Evolutionary conservation across 1,284 basidiomycete genomes (phyloP).

Genomic region (Melampsora americana): DNA sequence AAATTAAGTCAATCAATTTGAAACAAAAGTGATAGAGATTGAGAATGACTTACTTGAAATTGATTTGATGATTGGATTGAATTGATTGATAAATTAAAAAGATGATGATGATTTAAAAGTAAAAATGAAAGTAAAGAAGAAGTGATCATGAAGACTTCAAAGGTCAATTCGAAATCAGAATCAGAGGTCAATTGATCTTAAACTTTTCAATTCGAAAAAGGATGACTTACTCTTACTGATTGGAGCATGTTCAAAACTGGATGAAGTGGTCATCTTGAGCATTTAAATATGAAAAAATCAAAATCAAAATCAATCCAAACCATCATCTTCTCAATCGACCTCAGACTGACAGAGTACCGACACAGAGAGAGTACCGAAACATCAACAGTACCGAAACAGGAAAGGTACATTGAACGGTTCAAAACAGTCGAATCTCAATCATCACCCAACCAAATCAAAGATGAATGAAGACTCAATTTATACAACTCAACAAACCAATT

Average conservation of each 20-base stretch:
- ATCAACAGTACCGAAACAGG: no score
- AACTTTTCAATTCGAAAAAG: neutral
- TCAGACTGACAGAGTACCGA: no score
- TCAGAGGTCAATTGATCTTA: no score
- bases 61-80: slow-evolving; percentile 21
- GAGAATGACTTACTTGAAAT: slow-evolving; percentile 11
- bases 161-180: no score
- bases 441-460: neutral
- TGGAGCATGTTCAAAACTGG: slow-evolving; percentile 23
- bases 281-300: no score
- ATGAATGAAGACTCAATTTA: no score
- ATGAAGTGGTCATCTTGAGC: slow-evolving; percentile 16
- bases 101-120: slow-evolving; percentile 27
- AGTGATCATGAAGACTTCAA: slow-evolving; percentile 19
- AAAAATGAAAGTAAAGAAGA: slow-evolving; percentile 13
- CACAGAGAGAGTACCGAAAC: no score
- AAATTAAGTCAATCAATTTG: neutral
- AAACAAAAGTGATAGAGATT: neutral
- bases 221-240: slow-evolving; percentile 13
- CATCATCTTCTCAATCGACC: no score
- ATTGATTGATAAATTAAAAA: slow-evolving; percentile 13
- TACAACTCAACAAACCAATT: no score
- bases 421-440: no score
- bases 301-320: no score
- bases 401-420: no score